A percentile compares a stretch with the other conserved stretches of the same genome.
Conservation (phyloP, 345 rosid genomes). For the Kandelia obovata region DNA sequence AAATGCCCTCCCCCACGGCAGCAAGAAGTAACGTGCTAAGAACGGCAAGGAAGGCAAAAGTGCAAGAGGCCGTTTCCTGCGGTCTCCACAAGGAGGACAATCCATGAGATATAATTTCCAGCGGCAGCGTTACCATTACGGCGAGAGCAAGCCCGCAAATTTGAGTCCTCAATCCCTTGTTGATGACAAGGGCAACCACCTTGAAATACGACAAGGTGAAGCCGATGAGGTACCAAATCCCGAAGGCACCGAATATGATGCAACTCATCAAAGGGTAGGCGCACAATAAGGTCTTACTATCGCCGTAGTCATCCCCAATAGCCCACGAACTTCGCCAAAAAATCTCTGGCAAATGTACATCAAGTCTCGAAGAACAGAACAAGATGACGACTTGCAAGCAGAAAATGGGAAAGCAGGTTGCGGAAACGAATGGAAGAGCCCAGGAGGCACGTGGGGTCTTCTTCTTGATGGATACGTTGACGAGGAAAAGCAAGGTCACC, state of each 20-base stretch:
- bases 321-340: slow-evolving; percentile 27
- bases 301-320: slow-evolving; percentile 5
- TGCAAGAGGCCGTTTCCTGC: slow-evolving; percentile 5
- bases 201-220: slow-evolving; percentile 49
- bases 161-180: slow-evolving; percentile 45
- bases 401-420: slow-evolving; percentile 48
- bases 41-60: slow-evolving; percentile 26
- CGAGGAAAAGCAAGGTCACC: slow-evolving; percentile 48
- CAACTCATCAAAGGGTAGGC: slow-evolving; percentile 45
- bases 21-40: slow-evolving; percentile 35
- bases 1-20: slow-evolving; percentile 45
- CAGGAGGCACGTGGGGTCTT: slow-evolving; percentile 29
- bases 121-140: slow-evolving; percentile 28
- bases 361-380: slow-evolving; percentile 7
- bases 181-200: slow-evolving; percentile 50
- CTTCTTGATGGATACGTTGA: slow-evolving; percentile 50
- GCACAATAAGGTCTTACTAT: slow-evolving; percentile 33
- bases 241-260: slow-evolving; percentile 44
- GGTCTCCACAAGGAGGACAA: slow-evolving; percentile 42
- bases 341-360: slow-evolving; percentile 16
- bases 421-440: slow-evolving; percentile 36
- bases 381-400: slow-evolving; percentile 33
- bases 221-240: slow-evolving; percentile 24
- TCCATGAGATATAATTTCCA: slow-evolving; percentile 35
- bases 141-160: slow-evolving; percentile 35